Evolutionary conservation across 495 filamentous ascomycete genomes (phyloP), one percentile per base, ranked within the genome.

Genomic region (Neurospora discreta): DNA sequence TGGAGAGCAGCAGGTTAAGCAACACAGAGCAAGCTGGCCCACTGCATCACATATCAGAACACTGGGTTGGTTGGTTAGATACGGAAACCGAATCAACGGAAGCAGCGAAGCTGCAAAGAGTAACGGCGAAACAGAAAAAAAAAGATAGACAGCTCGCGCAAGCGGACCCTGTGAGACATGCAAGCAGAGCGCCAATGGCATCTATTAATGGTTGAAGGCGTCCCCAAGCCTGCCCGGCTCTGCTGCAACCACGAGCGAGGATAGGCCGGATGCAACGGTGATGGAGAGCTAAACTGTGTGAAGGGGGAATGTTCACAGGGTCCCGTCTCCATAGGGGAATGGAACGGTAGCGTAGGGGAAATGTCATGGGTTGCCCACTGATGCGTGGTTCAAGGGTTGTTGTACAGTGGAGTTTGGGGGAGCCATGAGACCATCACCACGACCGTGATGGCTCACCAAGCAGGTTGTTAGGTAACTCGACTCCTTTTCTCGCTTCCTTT

Each of bases 191-290:
- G 73, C 78, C 78, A 78, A 74, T 78, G 77, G 73, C 44, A 69
- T 72, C 73, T 78, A 78, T 80, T 77, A 80, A 77, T 74, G 77
- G 58, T 44, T 30, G 23, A 68, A 72, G 73, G 44, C 70, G 20
- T 39, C 33, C 44, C 71, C 44, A 72, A 43, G 46, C 42, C 69
- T 41, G 18, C 36, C 70, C 69, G 71, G 72, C 69, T 70, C 68
- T 67, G 74, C 73, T 80, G 77, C 76, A 78, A 69, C 73, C 72
- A 70, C 78, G 78, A 74, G 79, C 78, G 74, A 80, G 65, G 71
- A 26, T 41, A 69, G 58, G 71, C 74, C 76, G 73, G 79, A 80
- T 81, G 76, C 71, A 75, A 81, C 79, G 70, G 77, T 78, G 78
- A 78, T 78, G 76, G 77, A 74, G 78, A 77, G 65, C 30, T 20